Percentiles rank a stretch among this genome's conserved stretches.
Evolutionary conservation across 1,284 basidiomycete species (phyloP).

Genomic region (Cryptococcus sp.): DNA sequence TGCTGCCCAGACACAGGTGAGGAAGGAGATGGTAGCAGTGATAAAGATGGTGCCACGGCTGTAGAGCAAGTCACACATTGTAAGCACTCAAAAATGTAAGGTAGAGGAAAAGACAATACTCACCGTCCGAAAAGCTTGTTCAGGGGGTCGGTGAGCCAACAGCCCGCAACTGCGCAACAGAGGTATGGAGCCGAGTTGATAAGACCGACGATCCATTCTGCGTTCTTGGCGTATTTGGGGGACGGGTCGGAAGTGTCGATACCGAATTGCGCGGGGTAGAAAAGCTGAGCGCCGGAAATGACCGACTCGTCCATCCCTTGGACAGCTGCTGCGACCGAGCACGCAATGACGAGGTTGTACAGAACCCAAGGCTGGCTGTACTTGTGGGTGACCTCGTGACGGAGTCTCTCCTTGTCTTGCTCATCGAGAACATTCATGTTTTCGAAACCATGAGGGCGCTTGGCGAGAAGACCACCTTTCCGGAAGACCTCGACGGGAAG

Average conservation of each 20-base stretch:
- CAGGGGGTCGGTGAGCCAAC: conserved; percentile 71
- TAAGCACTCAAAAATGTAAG: background rate
- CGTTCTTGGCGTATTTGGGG: conserved; percentile 60
- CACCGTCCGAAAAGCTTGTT: conserved; percentile 59
- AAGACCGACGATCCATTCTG: conserved; percentile 57
- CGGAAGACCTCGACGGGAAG: conserved; percentile 56
- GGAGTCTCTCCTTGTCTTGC: conserved; percentile 59
- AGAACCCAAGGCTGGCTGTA: conserved; percentile 63
- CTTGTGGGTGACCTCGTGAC: conserved; percentile 62
- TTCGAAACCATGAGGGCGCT: conserved; percentile 62
- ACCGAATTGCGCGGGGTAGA: conserved; percentile 31
- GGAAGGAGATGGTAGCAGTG: conserved; percentile 61
- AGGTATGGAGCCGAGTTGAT: conserved; percentile 76
- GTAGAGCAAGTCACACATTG: background rate
- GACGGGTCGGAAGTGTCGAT: conserved; percentile 56
- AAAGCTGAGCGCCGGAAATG: conserved; percentile 34
- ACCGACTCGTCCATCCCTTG: conserved; percentile 45
- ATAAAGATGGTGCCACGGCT: conserved; percentile 60
- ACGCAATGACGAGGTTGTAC: conserved; percentile 53
- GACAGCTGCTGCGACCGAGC: conserved; percentile 45
- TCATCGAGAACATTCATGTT: conserved; percentile 60
- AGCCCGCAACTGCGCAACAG: conserved; percentile 49
- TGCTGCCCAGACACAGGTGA: conserved; percentile 58
- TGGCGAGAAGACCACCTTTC: conserved; percentile 66
- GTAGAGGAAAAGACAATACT: background rate